A percentile compares a stretch with the other conserved stretches of the same genome.
phyloP scores from a whole-genome alignment of 176 grass and related monocot genomes.

The Metroxylon sagu region DNA sequence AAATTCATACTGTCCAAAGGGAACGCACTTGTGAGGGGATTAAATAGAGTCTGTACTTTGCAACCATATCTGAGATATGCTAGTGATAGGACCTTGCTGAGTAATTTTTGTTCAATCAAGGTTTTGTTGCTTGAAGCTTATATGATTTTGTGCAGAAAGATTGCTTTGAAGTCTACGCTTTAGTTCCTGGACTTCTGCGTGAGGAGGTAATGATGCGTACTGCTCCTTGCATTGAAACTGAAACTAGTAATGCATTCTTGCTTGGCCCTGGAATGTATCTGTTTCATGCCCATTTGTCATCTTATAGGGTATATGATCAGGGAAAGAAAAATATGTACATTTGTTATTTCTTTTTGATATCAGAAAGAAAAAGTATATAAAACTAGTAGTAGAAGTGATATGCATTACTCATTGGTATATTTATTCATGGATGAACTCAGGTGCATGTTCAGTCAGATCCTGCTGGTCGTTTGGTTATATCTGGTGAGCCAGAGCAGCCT shows the following conservation, averaged over 20 bases:
- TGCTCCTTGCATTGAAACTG: neutral
- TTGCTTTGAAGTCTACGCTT: conserved; percentile 95
- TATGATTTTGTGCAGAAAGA: conserved; percentile 65
- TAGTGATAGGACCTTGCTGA: neutral
- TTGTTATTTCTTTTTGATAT: no score
- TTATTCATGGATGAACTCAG: conserved; percentile 34
- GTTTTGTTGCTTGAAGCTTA: conserved; percentile 6
- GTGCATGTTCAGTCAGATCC: conserved; percentile 99
- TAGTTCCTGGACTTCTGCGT: conserved; percentile 93
- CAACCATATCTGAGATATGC: neutral
- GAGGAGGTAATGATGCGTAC: conserved; percentile 54
- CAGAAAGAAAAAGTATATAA: no score
- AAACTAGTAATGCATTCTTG: neutral
- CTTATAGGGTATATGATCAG: no score
- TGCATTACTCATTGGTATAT: no score
- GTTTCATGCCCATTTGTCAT: no score
- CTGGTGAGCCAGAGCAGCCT: conserved; percentile 79
- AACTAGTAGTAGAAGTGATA: no score
- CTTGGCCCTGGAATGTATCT: neutral
- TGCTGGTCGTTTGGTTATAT: conserved; percentile 85
- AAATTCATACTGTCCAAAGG: no score
- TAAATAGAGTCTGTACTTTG: neutral
- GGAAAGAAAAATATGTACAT: no score
- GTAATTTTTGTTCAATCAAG: conserved; percentile 10
- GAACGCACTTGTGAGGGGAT: no score